Percentiles rank a stretch among this genome's conserved stretches.
Conservation (phyloP, 2,329 filamentous ascomycete genomes). For the Whalleya microplaca region DNA sequence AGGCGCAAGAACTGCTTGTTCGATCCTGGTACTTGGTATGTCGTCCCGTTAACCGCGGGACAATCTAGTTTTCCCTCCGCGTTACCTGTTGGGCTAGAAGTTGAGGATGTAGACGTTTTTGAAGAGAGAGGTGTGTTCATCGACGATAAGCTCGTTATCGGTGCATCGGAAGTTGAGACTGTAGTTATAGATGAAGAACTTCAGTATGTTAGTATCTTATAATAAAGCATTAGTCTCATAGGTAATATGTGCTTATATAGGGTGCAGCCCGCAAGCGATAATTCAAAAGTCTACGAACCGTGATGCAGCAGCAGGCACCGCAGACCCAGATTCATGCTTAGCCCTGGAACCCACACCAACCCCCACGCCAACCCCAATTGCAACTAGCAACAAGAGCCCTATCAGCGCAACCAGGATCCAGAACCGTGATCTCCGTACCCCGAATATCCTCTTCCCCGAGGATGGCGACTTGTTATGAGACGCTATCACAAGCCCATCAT, state of each 20-base stretch:
- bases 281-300: slow-evolving; percentile 29
- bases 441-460: slow-evolving; percentile 30
- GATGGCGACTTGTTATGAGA: slow-evolving; percentile 11
- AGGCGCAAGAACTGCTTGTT: slow-evolving; percentile 46
- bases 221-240: not conserved
- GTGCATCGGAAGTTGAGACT: slow-evolving; percentile 1
- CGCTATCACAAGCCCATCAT: slow-evolving; percentile 9
- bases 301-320: slow-evolving; percentile 14
- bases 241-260: not conserved
- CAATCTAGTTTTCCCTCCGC: slow-evolving; percentile 40
- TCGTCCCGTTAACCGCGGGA: slow-evolving; percentile 48
- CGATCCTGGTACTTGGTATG: slow-evolving; percentile 46
- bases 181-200: slow-evolving; percentile 13
- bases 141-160: not conserved
- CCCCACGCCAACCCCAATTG: slow-evolving; percentile 42
- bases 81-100: slow-evolving; percentile 30
- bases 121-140: slow-evolving; percentile 10
- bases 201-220: slow-evolving; percentile 1
- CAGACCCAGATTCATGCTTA: slow-evolving; percentile 2
- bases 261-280: not conserved
- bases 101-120: slow-evolving; percentile 20
- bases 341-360: slow-evolving; percentile 25
- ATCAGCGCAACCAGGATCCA: slow-evolving; percentile 40
- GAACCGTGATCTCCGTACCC: slow-evolving; percentile 39
- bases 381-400: slow-evolving; percentile 38